Evolutionary conservation across 495 filamentous ascomycete genomes (phyloP).

Genomic region (Penicillium macrosclerotiorum): DNA sequence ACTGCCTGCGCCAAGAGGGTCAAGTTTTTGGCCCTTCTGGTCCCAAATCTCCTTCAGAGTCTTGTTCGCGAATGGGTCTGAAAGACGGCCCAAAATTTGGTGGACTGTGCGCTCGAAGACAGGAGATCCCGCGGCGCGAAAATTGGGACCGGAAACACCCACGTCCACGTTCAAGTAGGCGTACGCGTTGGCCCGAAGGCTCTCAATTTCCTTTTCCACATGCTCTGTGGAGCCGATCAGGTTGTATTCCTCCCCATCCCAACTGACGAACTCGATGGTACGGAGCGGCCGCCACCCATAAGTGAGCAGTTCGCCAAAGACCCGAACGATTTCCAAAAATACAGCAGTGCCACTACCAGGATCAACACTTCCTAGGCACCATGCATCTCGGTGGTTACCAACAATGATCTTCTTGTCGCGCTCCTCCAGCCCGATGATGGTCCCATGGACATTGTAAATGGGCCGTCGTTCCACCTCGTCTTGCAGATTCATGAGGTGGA

Average conservation of each 20-base stretch:
- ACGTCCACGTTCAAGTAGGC: constrained; percentile 92
- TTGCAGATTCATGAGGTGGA: constrained; percentile 84
- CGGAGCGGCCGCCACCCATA: constrained; percentile 88
- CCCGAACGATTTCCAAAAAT: constrained; percentile 79
- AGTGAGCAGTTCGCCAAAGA: constrained; percentile 71
- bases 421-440: constrained; percentile 79
- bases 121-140: constrained; percentile 75
- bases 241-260: constrained; percentile 94
- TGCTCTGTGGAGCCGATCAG: constrained; percentile 92
- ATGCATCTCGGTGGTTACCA: constrained; percentile 92
- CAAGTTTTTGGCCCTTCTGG: constrained; percentile 53
- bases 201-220: constrained; percentile 67
- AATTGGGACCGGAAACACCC: constrained; percentile 71
- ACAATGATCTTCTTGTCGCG: constrained; percentile 82
- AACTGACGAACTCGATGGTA: constrained; percentile 90
- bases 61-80: constrained; percentile 68
- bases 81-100: constrained; percentile 67
- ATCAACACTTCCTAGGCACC: constrained; percentile 83
- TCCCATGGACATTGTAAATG: constrained; percentile 87
- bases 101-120: constrained; percentile 69
- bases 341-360: constrained; percentile 89
- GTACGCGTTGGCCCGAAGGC: constrained; percentile 59
- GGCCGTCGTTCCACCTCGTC: constrained; percentile 78
- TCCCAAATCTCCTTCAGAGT: constrained; percentile 78
- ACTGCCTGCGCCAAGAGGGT: constrained; percentile 73